phyloP scores from a whole-genome alignment of 257 asterid genomes.

The Solanum sitiens region DNA sequence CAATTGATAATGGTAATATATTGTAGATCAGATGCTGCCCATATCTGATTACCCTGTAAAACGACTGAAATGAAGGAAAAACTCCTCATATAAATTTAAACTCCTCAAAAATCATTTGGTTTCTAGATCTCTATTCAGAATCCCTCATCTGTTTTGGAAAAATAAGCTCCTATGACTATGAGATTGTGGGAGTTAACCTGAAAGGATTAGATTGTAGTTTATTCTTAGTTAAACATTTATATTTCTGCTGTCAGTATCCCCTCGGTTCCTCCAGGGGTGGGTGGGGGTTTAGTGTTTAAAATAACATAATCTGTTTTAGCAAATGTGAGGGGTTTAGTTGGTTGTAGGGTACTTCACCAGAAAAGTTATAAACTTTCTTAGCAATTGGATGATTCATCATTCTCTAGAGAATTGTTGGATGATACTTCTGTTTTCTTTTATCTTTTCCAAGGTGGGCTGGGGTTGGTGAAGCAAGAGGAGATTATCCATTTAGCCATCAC shows the following conservation, averaged over 20 bases:
- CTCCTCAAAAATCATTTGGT: background rate
- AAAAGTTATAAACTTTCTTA: background rate
- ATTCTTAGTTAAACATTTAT: background rate
- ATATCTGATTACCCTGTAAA: background rate
- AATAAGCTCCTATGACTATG: background rate
- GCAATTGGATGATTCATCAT: background rate
- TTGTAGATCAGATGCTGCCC: background rate
- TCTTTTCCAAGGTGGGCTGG: constrained; percentile 66
- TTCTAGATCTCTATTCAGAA: background rate
- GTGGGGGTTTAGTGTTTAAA: background rate
- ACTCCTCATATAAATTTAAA: background rate
- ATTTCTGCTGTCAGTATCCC: background rate
- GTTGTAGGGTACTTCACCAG: background rate
- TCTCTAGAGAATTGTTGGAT: background rate
- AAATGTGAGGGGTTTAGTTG: background rate
- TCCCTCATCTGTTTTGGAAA: background rate
- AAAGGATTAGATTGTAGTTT: background rate
- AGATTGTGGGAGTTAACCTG: background rate
- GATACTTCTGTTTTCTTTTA: background rate
- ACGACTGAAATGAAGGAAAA: background rate
- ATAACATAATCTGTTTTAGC: background rate
- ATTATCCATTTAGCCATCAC: constrained; percentile 92
- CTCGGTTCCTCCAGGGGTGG: background rate
- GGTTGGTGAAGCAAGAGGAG: constrained; percentile 73
- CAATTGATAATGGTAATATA: background rate